Percentiles rank a stretch among this genome's conserved stretches.
These are phyloP conservation scores for Leccinum fuscescens DNA, from an alignment of 1,284 basidiomycete genomes.

Conservation along the genomic window DNA sequence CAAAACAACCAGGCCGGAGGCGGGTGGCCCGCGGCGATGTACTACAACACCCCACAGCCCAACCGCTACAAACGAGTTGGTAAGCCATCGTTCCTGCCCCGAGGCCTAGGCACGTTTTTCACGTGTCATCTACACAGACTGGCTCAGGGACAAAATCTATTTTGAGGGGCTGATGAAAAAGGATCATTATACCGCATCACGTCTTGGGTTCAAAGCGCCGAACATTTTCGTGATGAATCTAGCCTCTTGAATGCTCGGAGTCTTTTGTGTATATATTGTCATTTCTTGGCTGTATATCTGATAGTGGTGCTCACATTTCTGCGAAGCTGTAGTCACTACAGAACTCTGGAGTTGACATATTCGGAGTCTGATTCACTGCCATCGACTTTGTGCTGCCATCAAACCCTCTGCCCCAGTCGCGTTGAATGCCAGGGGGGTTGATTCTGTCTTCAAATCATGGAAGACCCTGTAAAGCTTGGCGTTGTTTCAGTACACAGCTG, in stretches of 20 bases:
- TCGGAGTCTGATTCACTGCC: not conserved
- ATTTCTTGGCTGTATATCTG: constrained; percentile 9
- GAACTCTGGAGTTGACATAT: not conserved
- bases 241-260: constrained; percentile 21
- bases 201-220: constrained; percentile 72
- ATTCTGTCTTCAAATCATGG: constrained; percentile 53
- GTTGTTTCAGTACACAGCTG: constrained; percentile 62
- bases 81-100: constrained; percentile 33
- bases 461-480: constrained; percentile 64
- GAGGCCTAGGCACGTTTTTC: not conserved
- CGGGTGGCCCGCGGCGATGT: constrained; percentile 37
- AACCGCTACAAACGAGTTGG: constrained; percentile 58
- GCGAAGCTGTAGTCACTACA: not conserved
- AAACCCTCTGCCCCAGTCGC: constrained; percentile 41
- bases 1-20: constrained; percentile 39
- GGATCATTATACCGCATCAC: constrained; percentile 53
- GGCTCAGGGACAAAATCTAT: constrained; percentile 68
- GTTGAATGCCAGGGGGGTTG: constrained; percentile 44
- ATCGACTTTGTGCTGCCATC: not conserved
- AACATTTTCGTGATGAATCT: constrained; percentile 70
- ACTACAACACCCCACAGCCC: constrained; percentile 46
- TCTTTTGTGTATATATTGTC: constrained; percentile 4
- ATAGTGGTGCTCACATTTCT: not conserved
- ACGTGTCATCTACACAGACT: constrained; percentile 50
- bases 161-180: constrained; percentile 65